Percentiles rank a stretch among this genome's conserved stretches.
Evolutionary conservation across 2,329 filamentous ascomycete genomes (phyloP).

Genomic region (Pseudopyricularia cyperi): DNA sequence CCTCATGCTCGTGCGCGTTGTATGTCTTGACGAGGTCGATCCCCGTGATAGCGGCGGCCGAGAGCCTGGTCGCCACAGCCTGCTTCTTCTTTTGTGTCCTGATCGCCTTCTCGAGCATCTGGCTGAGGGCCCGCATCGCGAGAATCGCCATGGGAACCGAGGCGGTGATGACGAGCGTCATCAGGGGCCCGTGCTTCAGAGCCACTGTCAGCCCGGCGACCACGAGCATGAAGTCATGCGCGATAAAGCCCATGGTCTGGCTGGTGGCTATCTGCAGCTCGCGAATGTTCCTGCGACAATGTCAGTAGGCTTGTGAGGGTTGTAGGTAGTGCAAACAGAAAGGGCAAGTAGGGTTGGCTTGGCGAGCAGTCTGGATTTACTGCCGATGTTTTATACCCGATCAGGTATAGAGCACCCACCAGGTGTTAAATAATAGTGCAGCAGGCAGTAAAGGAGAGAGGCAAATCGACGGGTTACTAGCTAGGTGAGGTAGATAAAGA

Average conservation of each 20-base stretch:
- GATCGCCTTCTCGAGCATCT: conserved; percentile 51
- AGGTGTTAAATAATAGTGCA: too few relatives aligned
- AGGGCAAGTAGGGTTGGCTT: too few relatives aligned
- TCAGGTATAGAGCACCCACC: too few relatives aligned
- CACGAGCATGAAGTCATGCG: conserved; percentile 52
- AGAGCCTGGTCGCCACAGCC: conserved; percentile 56
- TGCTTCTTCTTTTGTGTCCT: conserved; percentile 55
- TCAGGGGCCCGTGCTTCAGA: conserved; percentile 68
- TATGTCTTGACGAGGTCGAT: conserved; percentile 83
- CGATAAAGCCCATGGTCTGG: conserved; percentile 60
- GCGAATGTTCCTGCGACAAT: conserved; percentile 53
- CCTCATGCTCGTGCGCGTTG: conserved; percentile 61
- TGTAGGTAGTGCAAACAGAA: not conserved
- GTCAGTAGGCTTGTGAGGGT: conserved; percentile 1
- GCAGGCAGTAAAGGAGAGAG: too few relatives aligned
- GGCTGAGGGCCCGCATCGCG: conserved; percentile 46
- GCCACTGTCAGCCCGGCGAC: conserved; percentile 57
- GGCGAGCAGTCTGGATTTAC: too few relatives aligned
- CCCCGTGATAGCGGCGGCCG: conserved; percentile 53
- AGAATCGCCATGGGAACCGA: conserved; percentile 56
- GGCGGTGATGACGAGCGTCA: conserved; percentile 67
- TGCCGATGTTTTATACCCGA: too few relatives aligned
- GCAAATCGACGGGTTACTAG: too few relatives aligned
- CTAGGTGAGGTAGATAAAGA: too few relatives aligned
- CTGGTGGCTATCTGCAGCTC: conserved; percentile 74